Evolutionary conservation across 2,329 filamentous ascomycete species (phyloP).

Genomic region (Thelonectria rubi): DNA sequence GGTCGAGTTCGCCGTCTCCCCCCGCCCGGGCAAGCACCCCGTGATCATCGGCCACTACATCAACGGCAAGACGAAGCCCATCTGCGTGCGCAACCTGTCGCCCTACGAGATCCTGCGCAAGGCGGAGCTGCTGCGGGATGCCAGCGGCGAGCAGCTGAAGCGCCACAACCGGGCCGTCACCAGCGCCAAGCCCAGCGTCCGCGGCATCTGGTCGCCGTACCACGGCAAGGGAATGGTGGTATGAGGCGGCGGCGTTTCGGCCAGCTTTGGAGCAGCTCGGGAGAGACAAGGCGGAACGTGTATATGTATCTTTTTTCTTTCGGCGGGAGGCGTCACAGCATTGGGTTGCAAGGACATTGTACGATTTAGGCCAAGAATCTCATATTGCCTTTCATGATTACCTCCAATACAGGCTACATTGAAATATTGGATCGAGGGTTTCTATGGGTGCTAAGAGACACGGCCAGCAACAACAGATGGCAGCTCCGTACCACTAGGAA

Average conservation of each 20-base stretch:
- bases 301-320: constrained; percentile 42
- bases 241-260: constrained; percentile 43
- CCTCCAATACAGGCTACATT: background rate
- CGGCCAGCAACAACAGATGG: too few relatives aligned
- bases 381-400: constrained; percentile 20
- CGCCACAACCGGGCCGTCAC: constrained; percentile 69
- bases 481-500: too few relatives aligned
- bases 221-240: constrained; percentile 68
- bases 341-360: constrained; percentile 43
- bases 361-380: constrained; percentile 40
- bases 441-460: too few relatives aligned
- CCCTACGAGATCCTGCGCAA: constrained; percentile 84
- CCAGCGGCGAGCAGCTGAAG: constrained; percentile 78
- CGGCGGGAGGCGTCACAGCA: constrained; percentile 34
- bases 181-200: constrained; percentile 71
- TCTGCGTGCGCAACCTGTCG: constrained; percentile 89
- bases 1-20: constrained; percentile 91
- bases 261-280: too few relatives aligned
- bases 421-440: background rate
- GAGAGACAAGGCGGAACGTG: constrained; percentile 28
- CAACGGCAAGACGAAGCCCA: constrained; percentile 84
- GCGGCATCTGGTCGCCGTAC: constrained; percentile 77
- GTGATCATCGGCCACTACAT: constrained; percentile 91
- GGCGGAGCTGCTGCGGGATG: constrained; percentile 75
- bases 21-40: constrained; percentile 88